Percentiles rank a stretch among this genome's conserved stretches.
Conservation (phyloP, 176 grass and related monocot genomes). For the Themeda triandra region DNA sequence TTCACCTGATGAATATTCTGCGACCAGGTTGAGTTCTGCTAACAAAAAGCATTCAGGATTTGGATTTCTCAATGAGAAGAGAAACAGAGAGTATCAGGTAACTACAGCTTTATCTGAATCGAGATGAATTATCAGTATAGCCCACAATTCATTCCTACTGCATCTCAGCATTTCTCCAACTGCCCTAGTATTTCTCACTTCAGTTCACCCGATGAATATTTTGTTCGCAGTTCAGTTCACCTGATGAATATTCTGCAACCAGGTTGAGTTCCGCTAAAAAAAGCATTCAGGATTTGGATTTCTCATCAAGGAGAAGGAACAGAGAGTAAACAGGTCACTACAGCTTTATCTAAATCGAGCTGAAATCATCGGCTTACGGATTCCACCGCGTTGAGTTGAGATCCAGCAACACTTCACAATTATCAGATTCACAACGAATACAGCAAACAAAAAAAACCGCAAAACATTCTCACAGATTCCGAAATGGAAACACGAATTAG, state of each 20-base stretch:
- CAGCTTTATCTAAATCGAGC: background rate
- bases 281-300: background rate
- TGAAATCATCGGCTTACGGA: too few relatives aligned
- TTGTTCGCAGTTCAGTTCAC: background rate
- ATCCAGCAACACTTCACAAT: background rate
- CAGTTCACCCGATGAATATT: background rate
- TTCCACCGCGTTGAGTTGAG: too few relatives aligned
- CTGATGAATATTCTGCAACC: background rate
- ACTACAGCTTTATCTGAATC: too few relatives aligned
- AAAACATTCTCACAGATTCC: background rate
- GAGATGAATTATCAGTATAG: too few relatives aligned
- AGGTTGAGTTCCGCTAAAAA: background rate
- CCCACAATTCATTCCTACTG: background rate
- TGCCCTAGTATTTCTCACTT: background rate
- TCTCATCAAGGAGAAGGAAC: background rate
- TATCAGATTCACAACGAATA: background rate
- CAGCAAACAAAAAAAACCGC: background rate
- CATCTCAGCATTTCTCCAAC: background rate
- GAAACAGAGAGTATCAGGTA: background rate
- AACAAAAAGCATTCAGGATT: background rate
- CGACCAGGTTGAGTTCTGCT: background rate
- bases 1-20: background rate
- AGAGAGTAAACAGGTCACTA: background rate
- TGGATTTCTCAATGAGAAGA: background rate
- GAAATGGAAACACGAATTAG: background rate